Base-by-base conservation (phyloP, 164 flowering plant species). In the Annona cherimola region DNA sequence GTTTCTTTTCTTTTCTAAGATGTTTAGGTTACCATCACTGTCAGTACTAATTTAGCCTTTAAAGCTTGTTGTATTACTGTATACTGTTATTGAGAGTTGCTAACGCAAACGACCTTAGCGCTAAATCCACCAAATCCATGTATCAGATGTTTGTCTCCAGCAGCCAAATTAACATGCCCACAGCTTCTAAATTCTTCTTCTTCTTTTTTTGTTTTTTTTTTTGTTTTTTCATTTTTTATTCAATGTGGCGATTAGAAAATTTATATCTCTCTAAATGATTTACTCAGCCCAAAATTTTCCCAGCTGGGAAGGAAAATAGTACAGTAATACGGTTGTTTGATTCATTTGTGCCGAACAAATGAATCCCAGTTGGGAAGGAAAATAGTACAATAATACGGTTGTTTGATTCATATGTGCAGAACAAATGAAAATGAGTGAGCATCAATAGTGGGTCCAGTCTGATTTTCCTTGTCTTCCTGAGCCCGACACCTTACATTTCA, bases 31-130 rank as follows among this genome's bases (percentile, higher is more conserved):
- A 26, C 35, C 35, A 26, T 26, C 35, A 26, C 35, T 26, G 35
- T 26, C 35, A 26, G 35, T 26, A 26, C 35, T 26, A 26, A 26
- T 26, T 26, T 26, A 26, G 35, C 1, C 35, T 26, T 26, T 26
- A 26, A 26, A 26, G 35, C 35, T 26, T 26, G 35, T 26, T 26
- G 35, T 26, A 26, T 26, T 26, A 26, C 35, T 26, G 35, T 26
- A 26, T 26, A 26, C 35, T 26, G 35, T 26, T 26, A 26, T 26
- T 26, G 35, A 26, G 35, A 26, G 35, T 71, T 44, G 7, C 14
- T 62, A 35, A 71, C n/a, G 69, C 69, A 72, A 50, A 54, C 64
- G 69, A 66, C 5, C 75, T 69, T 63, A 55, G 55, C 57, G 75
- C 35, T 26, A 40, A 43, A 19, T 67, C 75, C 35, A 43, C 12